Conservation (phyloP, 2,329 filamentous ascomycete species). For the Fusarium sp. region DNA sequence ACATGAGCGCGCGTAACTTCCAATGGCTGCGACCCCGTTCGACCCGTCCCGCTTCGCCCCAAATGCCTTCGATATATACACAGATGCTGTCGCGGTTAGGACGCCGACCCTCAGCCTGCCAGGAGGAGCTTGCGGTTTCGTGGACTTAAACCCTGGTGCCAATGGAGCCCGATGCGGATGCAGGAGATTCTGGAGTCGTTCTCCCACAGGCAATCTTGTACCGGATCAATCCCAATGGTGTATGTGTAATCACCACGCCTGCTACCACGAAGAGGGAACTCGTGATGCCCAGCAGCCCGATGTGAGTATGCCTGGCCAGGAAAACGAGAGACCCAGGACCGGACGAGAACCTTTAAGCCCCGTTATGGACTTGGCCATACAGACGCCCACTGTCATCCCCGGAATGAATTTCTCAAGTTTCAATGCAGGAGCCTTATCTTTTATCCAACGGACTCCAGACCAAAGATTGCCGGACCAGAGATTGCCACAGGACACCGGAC, state of each 20-base stretch:
- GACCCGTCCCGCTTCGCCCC: conserved; percentile 58
- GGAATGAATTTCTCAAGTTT: conserved; percentile 59
- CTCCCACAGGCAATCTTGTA: conserved; percentile 51
- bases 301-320: conserved; percentile 57
- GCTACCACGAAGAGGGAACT: conserved; percentile 67
- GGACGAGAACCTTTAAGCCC: conserved; percentile 66
- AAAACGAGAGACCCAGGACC: conserved; percentile 64
- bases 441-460: conserved; percentile 50
- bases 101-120: conserved; percentile 57
- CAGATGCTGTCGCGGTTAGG: conserved; percentile 56
- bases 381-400: conserved; percentile 53
- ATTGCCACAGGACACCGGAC: conserved; percentile 44
- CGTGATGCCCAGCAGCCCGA: conserved; percentile 44
- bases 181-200: conserved; percentile 70
- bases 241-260: conserved; percentile 74
- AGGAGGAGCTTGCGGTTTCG: conserved; percentile 68
- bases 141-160: conserved; percentile 65
- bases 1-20: conserved; percentile 46
- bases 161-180: conserved; percentile 69
- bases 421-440: conserved; percentile 51
- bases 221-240: conserved; percentile 65
- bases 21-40: conserved; percentile 67
- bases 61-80: conserved; percentile 68
- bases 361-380: conserved; percentile 62
- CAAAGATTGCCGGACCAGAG: conserved; percentile 45